These are phyloP conservation scores for Sarcocystis neurona DNA, from an alignment of 169 alveolate genomes.

Conservation along the genomic window DNA sequence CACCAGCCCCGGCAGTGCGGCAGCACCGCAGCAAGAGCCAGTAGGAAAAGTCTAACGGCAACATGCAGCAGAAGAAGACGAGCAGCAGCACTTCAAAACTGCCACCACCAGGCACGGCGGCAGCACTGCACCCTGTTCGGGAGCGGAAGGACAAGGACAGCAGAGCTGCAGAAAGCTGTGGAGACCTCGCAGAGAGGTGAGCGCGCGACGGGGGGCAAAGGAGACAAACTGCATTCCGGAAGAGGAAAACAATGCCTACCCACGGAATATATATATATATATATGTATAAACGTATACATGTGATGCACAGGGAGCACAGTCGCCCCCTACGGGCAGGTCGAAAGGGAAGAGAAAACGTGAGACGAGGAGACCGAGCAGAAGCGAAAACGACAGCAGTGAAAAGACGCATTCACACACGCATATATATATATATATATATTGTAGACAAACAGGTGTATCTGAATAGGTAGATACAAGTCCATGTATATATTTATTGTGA, in stretches of 20 bases:
- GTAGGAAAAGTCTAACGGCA: background rate
- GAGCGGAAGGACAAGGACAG: background rate
- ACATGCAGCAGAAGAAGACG: background rate
- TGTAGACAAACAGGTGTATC: no score
- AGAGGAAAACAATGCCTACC: background rate
- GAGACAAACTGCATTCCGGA: background rate
- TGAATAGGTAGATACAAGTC: no score
- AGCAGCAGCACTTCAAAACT: background rate
- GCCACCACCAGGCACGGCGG: background rate
- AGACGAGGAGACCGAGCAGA: background rate
- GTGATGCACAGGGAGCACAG: background rate
- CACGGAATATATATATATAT: background rate
- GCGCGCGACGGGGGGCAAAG: no score
- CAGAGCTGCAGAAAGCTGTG: background rate
- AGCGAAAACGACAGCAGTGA: background rate
- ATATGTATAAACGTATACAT: background rate
- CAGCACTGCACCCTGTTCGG: background rate
- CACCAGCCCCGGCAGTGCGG: no score
- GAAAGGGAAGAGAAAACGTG: background rate
- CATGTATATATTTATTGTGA: no score
- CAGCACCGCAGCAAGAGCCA: background rate
- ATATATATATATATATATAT: no score
- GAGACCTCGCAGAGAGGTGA: no score
- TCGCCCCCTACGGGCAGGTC: background rate
- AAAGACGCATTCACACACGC: background rate